Base-by-base conservation (phyloP, 1,139 yeast species). In the Taphrina confusa region DNA sequence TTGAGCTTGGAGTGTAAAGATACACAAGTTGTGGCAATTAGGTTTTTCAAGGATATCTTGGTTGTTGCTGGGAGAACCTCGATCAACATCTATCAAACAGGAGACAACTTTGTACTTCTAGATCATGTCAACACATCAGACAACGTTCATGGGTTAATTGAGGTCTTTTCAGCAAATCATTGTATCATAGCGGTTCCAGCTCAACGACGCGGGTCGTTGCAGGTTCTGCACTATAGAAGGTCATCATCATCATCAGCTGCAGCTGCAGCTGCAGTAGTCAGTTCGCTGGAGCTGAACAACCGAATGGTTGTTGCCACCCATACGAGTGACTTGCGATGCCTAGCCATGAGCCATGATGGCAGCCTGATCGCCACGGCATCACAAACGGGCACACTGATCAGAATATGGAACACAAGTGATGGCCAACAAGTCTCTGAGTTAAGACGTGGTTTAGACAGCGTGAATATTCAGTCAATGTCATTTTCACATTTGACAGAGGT, bases 291-390 rank as follows among this genome's bases (percentile, higher is more conserved):
- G 25, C 44, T 27, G 11, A 25, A 12, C 9, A 12, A 30, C 12
- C 9, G 11, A 8, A 23, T 47, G 18, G 12, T 47, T 18, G 14
- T 47, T 5, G 14, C 40, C 8, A 42, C 52, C 3, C 52, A 47
- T 12, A 20, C 25, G 4, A 20, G 25, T 5, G 11, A 18, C 6
- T 9, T 47, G 27, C 12, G 22, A 16, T 33, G 52, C 14, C 1
- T 47, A 8, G 30, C 42, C 2, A 18, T 33, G 39, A 22, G 36
- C 20, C n/a, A 4, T 16, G 52, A 47, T 18, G 52, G 42, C 1
- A 1, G 12, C 4, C 20, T 47, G 8, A 31, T 47, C 8, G 52
- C 52, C 12, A 47, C 42, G 11, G 52, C 52, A 8, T 47, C 52
- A 16, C 5, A 18, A 6, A 22, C 39, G 1, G 52, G 52, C 1